phyloP scores from a whole-genome alignment of 805 yeast genomes.

The Schwanniomyces sp. region DNA sequence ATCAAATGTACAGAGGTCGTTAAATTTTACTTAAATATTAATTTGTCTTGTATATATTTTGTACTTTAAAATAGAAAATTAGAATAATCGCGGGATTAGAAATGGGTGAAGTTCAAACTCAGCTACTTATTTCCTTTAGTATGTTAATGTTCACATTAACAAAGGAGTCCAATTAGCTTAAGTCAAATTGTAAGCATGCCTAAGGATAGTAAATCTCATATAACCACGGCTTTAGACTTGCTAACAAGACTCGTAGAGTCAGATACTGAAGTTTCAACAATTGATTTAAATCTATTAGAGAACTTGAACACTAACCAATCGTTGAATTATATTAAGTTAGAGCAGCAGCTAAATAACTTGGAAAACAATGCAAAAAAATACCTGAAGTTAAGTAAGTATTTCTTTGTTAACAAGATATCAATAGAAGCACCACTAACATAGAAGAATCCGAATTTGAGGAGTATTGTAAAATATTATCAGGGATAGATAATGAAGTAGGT shows the following conservation, averaged over 20 bases:
- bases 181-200: background rate
- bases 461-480: constrained; percentile 20
- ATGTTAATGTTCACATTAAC: background rate
- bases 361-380: constrained; percentile 41
- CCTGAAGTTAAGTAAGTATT: constrained; percentile 21
- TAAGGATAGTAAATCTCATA: background rate
- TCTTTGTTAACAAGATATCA: background rate
- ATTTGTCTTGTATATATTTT: background rate
- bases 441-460: constrained; percentile 25
- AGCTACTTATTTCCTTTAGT: background rate
- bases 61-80: background rate
- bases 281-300: constrained; percentile 49
- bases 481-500: constrained; percentile 34
- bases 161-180: background rate
- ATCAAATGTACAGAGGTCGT: constrained; percentile 63
- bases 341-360: constrained; percentile 38
- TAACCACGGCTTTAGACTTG: constrained; percentile 25
- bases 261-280: constrained; percentile 41
- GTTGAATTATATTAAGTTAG: constrained; percentile 47
- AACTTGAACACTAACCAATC: constrained; percentile 61
- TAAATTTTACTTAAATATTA: constrained; percentile 18
- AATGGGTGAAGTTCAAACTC: background rate
- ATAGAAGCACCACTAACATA: background rate
- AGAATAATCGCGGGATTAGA: background rate
- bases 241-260: constrained; percentile 34